phyloP scores from a whole-genome alignment of 2,329 filamentous ascomycete species.

The Dissoconium aciculare region DNA sequence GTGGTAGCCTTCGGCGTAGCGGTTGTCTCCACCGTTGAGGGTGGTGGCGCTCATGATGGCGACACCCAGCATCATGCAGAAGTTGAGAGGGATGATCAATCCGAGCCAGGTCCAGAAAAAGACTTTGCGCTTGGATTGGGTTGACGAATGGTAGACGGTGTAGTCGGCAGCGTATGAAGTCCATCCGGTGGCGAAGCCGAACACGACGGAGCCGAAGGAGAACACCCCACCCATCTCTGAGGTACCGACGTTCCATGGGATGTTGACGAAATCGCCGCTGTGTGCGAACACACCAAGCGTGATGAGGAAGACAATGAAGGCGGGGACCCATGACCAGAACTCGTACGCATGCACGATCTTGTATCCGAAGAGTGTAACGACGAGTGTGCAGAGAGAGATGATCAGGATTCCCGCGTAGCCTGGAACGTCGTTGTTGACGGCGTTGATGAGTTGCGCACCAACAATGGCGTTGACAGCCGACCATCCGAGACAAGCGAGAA shows the following conservation, averaged over 20 bases:
- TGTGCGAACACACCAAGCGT: constrained; percentile 53
- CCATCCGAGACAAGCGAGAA: constrained; percentile 60
- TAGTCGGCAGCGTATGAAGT: constrained; percentile 62
- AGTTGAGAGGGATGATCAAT: constrained; percentile 55
- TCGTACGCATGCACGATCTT: constrained; percentile 65
- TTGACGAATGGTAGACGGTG: constrained; percentile 59
- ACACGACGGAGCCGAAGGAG: constrained; percentile 51
- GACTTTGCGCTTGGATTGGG: constrained; percentile 44
- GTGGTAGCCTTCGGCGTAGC: constrained; percentile 41
- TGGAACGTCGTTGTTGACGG: constrained; percentile 54
- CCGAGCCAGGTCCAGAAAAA: constrained; percentile 57
- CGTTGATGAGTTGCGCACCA: constrained; percentile 60
- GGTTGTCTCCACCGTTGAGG: constrained; percentile 38
- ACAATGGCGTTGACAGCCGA: constrained; percentile 66
- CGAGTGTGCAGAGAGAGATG: constrained; percentile 51
- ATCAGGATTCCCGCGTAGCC: constrained; percentile 62
- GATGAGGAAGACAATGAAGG: constrained; percentile 58
- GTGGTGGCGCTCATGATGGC: constrained; percentile 52
- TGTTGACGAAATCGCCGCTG: constrained; percentile 48
- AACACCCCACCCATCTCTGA: constrained; percentile 48
- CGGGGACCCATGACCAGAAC: constrained; percentile 59
- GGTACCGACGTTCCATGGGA: constrained; percentile 43
- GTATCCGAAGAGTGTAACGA: constrained; percentile 62
- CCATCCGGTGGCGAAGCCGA: constrained; percentile 59
- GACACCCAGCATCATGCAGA: constrained; percentile 58